phyloP scores from a whole-genome alignment of 2,329 filamentous ascomycete species.

The Fusarium ramigenum region DNA sequence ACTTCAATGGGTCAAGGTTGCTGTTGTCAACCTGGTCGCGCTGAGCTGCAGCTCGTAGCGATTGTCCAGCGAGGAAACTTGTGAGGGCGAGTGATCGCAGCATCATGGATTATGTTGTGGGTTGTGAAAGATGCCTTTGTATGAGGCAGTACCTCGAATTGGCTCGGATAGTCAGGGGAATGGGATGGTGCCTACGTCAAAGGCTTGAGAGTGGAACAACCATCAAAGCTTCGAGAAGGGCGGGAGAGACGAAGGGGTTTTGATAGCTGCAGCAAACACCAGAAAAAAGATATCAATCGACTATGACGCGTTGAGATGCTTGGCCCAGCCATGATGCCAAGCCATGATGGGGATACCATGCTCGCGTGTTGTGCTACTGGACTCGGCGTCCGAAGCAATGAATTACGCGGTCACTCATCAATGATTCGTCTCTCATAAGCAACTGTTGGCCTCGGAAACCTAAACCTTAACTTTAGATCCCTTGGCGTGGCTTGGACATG shows the following conservation, averaged over 20 bases:
- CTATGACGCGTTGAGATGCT: constrained; percentile 20
- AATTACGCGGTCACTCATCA: constrained; percentile 9
- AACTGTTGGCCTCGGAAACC: constrained; percentile 4
- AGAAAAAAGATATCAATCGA: background rate
- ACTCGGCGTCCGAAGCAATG: constrained; percentile 13
- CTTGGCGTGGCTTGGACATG: constrained; percentile 1
- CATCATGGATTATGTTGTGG: background rate
- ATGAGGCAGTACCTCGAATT: background rate
- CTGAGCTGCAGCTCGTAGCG: background rate
- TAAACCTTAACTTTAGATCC: constrained; percentile 20
- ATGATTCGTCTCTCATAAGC: constrained; percentile 10
- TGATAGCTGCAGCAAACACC: background rate
- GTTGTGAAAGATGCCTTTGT: background rate
- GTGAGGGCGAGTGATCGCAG: constrained; percentile 7
- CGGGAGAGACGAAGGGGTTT: background rate
- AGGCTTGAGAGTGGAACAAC: background rate
- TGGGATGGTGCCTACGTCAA: background rate
- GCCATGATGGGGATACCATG: background rate
- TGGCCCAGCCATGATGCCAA: constrained; percentile 11
- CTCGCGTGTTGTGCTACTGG: background rate
- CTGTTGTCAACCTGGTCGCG: constrained; percentile 14
- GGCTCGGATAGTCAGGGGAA: background rate
- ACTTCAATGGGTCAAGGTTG: constrained; percentile 24
- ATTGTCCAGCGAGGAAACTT: constrained; percentile 2
- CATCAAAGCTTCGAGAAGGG: background rate